A percentile compares a stretch with the other conserved stretches of the same genome.
These are phyloP conservation scores for Gomphus sp. DNA, from an alignment of 1,284 basidiomycete genomes.

Conservation along the genomic window DNA sequence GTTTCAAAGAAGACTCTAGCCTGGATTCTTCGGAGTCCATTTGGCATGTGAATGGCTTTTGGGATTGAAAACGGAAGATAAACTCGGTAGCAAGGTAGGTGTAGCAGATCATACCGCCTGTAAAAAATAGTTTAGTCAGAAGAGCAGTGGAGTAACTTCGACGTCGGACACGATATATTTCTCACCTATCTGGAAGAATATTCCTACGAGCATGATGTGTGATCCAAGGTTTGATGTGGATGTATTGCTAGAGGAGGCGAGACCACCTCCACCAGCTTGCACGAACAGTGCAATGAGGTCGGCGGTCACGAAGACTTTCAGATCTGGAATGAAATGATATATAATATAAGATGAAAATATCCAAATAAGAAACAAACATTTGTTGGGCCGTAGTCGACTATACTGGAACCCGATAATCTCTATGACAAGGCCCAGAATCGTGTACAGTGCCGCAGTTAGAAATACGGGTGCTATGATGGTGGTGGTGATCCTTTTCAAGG, in stretches of 20 bases:
- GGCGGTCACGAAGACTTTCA: background rate
- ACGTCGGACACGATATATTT: no score
- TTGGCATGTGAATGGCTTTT: background rate
- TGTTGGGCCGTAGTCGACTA: conserved; percentile 6
- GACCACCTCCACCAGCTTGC: background rate
- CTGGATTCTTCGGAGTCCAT: background rate
- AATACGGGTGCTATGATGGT: conserved; percentile 5
- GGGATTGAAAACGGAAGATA: background rate
- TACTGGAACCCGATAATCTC: background rate
- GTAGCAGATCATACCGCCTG: background rate
- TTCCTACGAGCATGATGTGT: conserved; percentile 18
- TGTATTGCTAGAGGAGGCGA: background rate
- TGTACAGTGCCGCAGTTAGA: conserved; percentile 6
- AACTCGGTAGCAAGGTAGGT: background rate
- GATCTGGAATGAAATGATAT: background rate
- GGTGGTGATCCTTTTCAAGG: background rate
- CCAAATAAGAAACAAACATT: background rate
- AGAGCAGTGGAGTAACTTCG: no score
- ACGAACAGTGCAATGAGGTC: background rate
- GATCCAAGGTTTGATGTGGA: conserved; percentile 12
- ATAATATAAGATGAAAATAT: background rate
- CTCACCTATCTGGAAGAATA: conserved; percentile 19
- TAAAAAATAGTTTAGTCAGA: background rate
- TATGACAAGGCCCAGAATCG: background rate
- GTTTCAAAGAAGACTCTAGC: background rate